Evolutionary conservation across 345 rosid species (phyloP), one percentile per base, ranked within the genome.

Genomic region (Acer campestre): DNA sequence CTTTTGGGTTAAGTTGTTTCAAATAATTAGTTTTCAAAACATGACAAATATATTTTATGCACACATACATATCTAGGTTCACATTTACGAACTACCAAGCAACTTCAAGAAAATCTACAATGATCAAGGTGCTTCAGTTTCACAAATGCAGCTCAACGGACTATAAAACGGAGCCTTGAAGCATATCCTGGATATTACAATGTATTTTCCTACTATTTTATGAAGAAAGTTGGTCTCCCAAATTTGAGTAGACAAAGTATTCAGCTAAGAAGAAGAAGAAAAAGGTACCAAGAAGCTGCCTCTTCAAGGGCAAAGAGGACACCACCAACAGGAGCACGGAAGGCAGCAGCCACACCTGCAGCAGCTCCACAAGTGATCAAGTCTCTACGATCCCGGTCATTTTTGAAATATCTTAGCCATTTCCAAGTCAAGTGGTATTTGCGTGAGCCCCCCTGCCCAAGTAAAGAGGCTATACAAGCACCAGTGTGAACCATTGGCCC

Each of bases 261-360:
- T 29, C n/a, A 17, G n/a, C 18, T 35, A 35, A 4, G 12, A 14
- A 73, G 64, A 61, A 51, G 66, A 73, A 76, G 67, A 59, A 29
- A 74, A 68, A 25, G 68, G 67, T 82, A 85, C 90, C 88, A 87
- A 53, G 90, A 83, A 77, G 90, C 88, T 61, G 87, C 88, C 81
- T 87, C 90, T 80, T 87, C 90, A 13, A 87, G 88, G 62, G 88
- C 88, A 70, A 86, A 86, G 55, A 86, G 87, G 38, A 86, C 87
- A 10, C 89, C 89, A 14, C 89, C 89, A 67, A 86, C 86, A n/a
- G 88, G 87, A 65, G 86, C 86, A 74, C 86, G 85, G 59, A 86
- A 86, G n/a, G 86, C 85, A 80, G 85, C 90, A 46, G 88, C 87
- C 22, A 87, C 88, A 76, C 88, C 86, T 25, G 86, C 86, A 70